A percentile compares a stretch with the other conserved stretches of the same genome.
phyloP scores from a whole-genome alignment of 345 rosid species.

The Microcos paniculata region DNA sequence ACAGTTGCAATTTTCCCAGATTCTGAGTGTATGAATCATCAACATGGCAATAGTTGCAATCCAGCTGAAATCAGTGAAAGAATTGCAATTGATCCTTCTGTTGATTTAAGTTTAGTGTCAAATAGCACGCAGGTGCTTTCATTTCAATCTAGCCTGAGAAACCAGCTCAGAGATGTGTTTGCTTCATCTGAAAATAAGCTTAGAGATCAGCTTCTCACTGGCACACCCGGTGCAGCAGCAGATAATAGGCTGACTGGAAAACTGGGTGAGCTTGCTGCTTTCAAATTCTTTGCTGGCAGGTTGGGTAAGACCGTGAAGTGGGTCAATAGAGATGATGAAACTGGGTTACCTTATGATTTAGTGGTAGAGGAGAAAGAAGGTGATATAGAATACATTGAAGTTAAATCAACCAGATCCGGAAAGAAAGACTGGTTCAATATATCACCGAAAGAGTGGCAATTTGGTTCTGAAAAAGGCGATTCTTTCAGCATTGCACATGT shows the following conservation, averaged over 20 bases:
- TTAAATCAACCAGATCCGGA: conserved; percentile 73
- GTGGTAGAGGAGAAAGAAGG: conserved; percentile 40
- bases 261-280: conserved; percentile 72
- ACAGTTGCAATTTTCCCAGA: conserved; percentile 10
- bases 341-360: conserved; percentile 81
- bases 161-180: conserved; percentile 39
- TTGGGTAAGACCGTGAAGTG: conserved; percentile 49
- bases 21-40: conserved; percentile 17
- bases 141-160: conserved; percentile 40
- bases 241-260: conserved; percentile 63
- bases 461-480: conserved; percentile 63
- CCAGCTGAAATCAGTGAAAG: conserved; percentile 12
- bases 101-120: conserved; percentile 27
- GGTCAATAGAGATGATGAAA: conserved; percentile 76
- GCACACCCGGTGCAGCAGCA: conserved; percentile 42
- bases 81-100: conserved; percentile 15
- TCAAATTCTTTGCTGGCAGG: conserved; percentile 43
- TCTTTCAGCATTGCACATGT: conserved; percentile 66
- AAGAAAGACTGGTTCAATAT: conserved; percentile 80
- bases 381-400: conserved; percentile 59
- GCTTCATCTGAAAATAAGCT: conserved; percentile 30
- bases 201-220: conserved; percentile 54
- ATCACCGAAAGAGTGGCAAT: conserved; percentile 81
- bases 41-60: background rate
- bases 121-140: conserved; percentile 26